phyloP scores from a whole-genome alignment of 1,284 basidiomycete genomes.

The Psilocybe mexicana region DNA sequence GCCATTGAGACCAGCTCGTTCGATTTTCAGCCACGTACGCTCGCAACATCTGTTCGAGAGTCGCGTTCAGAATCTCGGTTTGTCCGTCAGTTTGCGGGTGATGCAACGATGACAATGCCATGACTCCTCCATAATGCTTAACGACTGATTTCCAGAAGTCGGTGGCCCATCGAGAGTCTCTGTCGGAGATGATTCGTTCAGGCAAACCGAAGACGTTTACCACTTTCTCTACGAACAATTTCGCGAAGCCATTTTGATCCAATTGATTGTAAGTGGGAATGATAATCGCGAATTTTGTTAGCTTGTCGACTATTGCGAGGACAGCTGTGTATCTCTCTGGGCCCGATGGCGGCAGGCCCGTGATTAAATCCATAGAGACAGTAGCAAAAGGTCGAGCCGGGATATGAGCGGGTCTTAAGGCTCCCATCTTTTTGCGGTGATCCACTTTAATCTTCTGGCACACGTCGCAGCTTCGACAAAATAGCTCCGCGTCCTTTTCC shows the following conservation, averaged over 20 bases:
- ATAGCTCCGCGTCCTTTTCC: not conserved
- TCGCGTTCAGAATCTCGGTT: conserved; percentile 17
- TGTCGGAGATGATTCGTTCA: conserved; percentile 11
- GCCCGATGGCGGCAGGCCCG: conserved; percentile 12
- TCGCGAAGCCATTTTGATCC: conserved; percentile 9
- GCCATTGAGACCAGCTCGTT: not conserved
- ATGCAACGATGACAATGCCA: conserved; percentile 10
- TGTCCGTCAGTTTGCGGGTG: conserved; percentile 19
- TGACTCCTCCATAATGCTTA: not conserved
- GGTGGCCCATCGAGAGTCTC: conserved; percentile 12
- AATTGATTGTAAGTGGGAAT: conserved; percentile 9
- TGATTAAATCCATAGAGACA: conserved; percentile 17
- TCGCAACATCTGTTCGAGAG: conserved; percentile 13
- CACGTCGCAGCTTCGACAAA: conserved; percentile 5
- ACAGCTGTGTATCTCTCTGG: conserved; percentile 8
- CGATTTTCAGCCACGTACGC: conserved; percentile 8
- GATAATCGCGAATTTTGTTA: conserved; percentile 18
- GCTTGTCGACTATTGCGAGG: conserved; percentile 16
- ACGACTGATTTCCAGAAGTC: conserved; percentile 15
- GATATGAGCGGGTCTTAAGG: conserved; percentile 1
- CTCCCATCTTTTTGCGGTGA: conserved; percentile 3
- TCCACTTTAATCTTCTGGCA: conserved; percentile 15
- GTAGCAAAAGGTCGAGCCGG: conserved; percentile 6
- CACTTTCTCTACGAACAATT: conserved; percentile 10
- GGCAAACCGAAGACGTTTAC: conserved; percentile 10